Conservation (phyloP, 2,329 filamentous ascomycete species). For the Pseudogymnoascus sp. region DNA sequence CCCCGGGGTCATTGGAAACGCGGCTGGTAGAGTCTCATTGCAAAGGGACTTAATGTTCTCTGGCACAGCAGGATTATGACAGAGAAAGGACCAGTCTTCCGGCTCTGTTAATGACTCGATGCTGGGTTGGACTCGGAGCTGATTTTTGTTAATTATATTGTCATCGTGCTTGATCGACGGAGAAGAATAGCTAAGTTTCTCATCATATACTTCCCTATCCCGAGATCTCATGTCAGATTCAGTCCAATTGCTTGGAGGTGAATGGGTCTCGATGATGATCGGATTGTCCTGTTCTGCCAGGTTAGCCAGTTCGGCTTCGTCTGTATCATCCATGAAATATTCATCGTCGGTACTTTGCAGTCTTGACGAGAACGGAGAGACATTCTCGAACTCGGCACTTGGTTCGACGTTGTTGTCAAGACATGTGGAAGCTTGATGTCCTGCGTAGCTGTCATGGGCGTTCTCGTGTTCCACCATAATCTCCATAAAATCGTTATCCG, state of each 20-base stretch:
- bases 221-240: slow-evolving; percentile 11
- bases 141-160: not conserved
- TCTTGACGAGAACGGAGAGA: not conserved
- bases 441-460: not conserved
- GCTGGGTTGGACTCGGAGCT: not conserved
- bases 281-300: slow-evolving; percentile 12
- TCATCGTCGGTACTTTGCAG: slow-evolving; percentile 18
- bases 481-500: slow-evolving; percentile 14
- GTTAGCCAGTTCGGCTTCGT: slow-evolving; percentile 21
- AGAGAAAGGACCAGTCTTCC: slow-evolving; percentile 23
- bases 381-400: not conserved
- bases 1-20: not conserved
- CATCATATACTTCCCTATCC: slow-evolving; percentile 21
- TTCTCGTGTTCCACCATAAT: slow-evolving; percentile 11
- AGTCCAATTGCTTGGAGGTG: slow-evolving; percentile 16
- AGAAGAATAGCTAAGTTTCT: slow-evolving; percentile 22
- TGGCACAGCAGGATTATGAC: not conserved
- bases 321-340: slow-evolving; percentile 20
- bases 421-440: not conserved
- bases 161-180: slow-evolving; percentile 6
- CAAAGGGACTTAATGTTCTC: not conserved
- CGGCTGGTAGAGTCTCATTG: not conserved
- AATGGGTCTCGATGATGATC: slow-evolving; percentile 16
- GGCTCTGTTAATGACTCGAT: not conserved
- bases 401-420: not conserved